Evolutionary conservation across 2,329 filamentous ascomycete species (phyloP).

Genomic region (Hortaea werneckii): DNA sequence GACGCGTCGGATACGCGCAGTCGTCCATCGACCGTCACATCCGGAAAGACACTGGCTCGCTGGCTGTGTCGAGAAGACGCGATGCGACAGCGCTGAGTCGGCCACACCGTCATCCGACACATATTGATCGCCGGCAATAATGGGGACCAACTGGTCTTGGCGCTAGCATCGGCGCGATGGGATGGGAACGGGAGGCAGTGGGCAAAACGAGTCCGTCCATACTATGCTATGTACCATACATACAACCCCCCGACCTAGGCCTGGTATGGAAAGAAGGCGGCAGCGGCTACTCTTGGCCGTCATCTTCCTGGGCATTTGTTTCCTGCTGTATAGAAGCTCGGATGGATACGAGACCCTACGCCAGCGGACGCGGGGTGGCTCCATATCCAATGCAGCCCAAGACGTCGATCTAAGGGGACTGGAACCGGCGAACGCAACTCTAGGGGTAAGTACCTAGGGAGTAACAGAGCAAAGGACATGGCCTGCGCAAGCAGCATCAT

Average conservation of each 20-base stretch:
- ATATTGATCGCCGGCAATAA: neutral
- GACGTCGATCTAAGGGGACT: constrained; percentile 1
- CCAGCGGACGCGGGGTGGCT: neutral
- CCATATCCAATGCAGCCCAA: neutral
- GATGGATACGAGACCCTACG: neutral
- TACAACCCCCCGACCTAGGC: no score
- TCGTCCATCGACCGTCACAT: no score
- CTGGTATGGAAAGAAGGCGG: constrained; percentile 5
- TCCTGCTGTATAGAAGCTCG: constrained; percentile 4
- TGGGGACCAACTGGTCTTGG: neutral
- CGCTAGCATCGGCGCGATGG: neutral
- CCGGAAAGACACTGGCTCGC: no score
- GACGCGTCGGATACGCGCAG: neutral
- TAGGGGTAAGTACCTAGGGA: constrained; percentile 11
- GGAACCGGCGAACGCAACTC: constrained; percentile 10
- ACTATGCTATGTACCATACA: no score
- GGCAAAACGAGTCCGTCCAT: no score
- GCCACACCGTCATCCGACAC: neutral
- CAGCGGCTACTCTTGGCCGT: constrained; percentile 4
- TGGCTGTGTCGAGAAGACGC: neutral
- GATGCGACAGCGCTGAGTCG: neutral
- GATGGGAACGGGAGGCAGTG: no score
- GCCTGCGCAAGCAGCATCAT: neutral
- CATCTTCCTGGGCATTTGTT: constrained; percentile 3
- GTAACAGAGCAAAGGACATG: no score